Base-by-base conservation (phyloP, 805 yeast genomes). In the Candida verbasci region DNA sequence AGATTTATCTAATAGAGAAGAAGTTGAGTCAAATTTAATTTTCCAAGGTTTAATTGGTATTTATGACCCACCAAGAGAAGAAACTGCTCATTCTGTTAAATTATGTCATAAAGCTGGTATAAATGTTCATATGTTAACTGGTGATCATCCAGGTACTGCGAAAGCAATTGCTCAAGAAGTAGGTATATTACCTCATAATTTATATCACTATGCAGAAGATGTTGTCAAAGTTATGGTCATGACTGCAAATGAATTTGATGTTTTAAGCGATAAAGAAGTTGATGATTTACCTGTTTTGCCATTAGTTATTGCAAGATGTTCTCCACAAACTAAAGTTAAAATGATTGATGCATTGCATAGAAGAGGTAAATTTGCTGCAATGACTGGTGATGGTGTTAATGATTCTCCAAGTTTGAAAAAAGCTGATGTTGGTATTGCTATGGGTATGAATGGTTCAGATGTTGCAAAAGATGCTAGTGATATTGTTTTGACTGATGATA, bases 381-480 rank as follows among this genome's bases (percentile, higher is more conserved):
- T 62, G 68, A 62, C 68, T 10, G 68, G 68, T 35, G 91, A 83
- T 55, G 91, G 91, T 44, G 89, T 83, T 30, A 83, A 83, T 55
- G 91, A 83, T 53, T 81, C 88, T 2, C 91, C 91, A 17, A 75
- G 84, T 24, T 65, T 83, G 58, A 82, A 82, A 55, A 77, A 68
- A 45, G 82, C 91, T 3, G 88, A 83, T 57, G 86, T 83, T 39
- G 91, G 91, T 46, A 82, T 83, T 56, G 87, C 91, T 9, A 83
- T 83, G 91, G 91, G 91, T 31, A 47, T 60, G 23, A 75, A 81
- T 42, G 91, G 91, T 4, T 78, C 86, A 9, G 91, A 83, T 62
- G 91, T 83, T 27, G 91, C 91, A n/a, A 83, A 83, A 55, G 86
- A 82, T 55, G 87, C 88, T 5, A 71, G 84, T 30, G 91, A 83